Base-by-base conservation (phyloP, 352 stramenopile species). In the Phytophthora citrophthora region DNA sequence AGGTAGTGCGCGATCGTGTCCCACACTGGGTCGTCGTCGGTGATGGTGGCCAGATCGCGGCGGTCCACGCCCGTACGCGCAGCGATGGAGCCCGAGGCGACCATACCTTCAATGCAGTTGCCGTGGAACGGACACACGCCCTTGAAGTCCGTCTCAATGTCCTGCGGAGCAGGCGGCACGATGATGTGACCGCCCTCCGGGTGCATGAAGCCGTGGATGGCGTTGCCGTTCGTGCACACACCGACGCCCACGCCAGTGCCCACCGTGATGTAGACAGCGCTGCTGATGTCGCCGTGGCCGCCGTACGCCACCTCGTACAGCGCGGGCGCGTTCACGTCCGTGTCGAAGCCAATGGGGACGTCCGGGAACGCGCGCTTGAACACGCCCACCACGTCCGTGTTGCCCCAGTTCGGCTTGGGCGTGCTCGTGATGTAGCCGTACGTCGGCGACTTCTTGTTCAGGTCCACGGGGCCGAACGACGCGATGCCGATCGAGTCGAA, bases 321-420 rank as follows among this genome's bases (percentile, higher is more conserved):
- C 11, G 97, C 97, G 0, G 97, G 97, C 15, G 96, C 97, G 80
- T 99, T 99, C 49, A 99, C 97, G 73, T 99, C 97, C 34, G 97
- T 99, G 67, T 99, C 97, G 70, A 99, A 98, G 51, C 81, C 82
- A 6, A 98, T 86, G 11, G 88, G 81, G 16, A 90, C 70, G 43
- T 53, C 73, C 11, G 83, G 85, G 67, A 93, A 95, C 32, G 76
- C 83, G 51, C 84, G 81, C 67, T 90, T 69, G 56, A 97, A 87
- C 50, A 81, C 77, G 16, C 83, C 76, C 38, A 90, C 81, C 46
- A 93, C 80, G 54, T 89, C 81, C 43, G 87, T 94, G 76, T 95
- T 81, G 58, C 64, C 79, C 96, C 95, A 99, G 65, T 91, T 78
- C 23, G 86, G 82, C 80, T 99, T 99, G 27, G 96, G 97, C 41